Conservation (phyloP, 2,329 filamentous ascomycete genomes). For the Aspergillus hiratsukae region DNA sequence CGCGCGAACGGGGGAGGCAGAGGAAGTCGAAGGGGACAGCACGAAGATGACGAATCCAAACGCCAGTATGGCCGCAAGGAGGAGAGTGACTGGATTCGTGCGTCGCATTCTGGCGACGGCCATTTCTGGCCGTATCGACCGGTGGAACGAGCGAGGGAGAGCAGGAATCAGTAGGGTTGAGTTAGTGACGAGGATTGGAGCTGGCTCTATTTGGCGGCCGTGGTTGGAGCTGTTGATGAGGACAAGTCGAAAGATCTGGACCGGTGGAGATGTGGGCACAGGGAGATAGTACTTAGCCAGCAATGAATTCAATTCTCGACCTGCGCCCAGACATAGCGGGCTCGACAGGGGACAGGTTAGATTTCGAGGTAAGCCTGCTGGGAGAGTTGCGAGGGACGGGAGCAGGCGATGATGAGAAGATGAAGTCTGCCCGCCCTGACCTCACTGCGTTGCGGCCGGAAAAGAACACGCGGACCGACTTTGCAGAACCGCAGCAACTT, state of each 20-base stretch:
- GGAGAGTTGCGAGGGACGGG: background rate
- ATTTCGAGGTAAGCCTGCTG: background rate
- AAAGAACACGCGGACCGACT: background rate
- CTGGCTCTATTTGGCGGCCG: background rate
- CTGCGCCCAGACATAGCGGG: constrained; percentile 7
- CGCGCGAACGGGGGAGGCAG: constrained; percentile 44
- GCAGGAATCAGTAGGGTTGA: constrained; percentile 12
- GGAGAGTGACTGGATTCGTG: constrained; percentile 70
- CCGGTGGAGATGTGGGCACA: background rate
- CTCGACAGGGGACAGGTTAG: background rate
- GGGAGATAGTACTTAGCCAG: constrained; percentile 5
- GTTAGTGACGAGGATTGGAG: constrained; percentile 1
- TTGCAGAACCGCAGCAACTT: background rate
- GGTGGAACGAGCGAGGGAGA: constrained; percentile 7
- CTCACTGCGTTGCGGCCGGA: background rate
- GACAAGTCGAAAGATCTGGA: background rate
- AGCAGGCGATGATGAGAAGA: background rate
- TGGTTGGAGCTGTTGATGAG: background rate
- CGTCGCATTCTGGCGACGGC: constrained; percentile 64
- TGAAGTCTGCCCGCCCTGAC: background rate
- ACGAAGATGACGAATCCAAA: constrained; percentile 61
- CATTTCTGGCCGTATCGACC: constrained; percentile 41
- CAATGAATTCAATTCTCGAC: constrained; percentile 2
- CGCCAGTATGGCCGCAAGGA: constrained; percentile 67
- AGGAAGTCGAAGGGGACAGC: constrained; percentile 44